Conservation (phyloP, 306 rosid species). For the Rubus parviflorus region DNA sequence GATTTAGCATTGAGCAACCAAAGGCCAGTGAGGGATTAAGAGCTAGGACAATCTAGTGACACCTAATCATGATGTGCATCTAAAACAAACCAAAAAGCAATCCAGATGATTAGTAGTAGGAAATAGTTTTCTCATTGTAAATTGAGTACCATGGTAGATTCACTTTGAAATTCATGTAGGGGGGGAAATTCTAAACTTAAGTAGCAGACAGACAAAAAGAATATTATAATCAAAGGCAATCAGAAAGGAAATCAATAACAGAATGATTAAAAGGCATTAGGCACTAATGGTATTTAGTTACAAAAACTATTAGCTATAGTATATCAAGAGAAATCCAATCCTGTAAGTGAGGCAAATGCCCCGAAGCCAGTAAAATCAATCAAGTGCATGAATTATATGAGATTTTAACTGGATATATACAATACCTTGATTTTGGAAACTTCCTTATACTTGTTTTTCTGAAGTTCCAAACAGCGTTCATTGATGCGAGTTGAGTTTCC, state of each 20-base stretch:
- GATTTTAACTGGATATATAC: not conserved
- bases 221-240: not conserved
- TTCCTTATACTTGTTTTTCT: slow-evolving; percentile 65
- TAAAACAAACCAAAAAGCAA: not conserved
- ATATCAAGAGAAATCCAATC: not conserved
- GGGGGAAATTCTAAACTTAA: not conserved
- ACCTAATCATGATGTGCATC: not conserved
- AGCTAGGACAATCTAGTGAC: not conserved
- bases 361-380: not conserved
- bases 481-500: slow-evolving; percentile 65
- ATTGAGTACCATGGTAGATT: not conserved
- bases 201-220: not conserved
- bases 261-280: not conserved
- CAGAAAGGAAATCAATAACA: not conserved
- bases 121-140: not conserved
- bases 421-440: slow-evolving; percentile 68
- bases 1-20: not conserved
- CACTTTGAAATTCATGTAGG: not conserved
- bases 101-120: not conserved
- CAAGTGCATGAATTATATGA: slow-evolving; percentile 2
- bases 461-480: slow-evolving; percentile 89
- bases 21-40: not conserved
- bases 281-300: not conserved
- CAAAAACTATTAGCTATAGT: not conserved
- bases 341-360: not conserved